phyloP scores from a whole-genome alignment of 805 yeast genomes.

The Starmerella riodocensis region DNA sequence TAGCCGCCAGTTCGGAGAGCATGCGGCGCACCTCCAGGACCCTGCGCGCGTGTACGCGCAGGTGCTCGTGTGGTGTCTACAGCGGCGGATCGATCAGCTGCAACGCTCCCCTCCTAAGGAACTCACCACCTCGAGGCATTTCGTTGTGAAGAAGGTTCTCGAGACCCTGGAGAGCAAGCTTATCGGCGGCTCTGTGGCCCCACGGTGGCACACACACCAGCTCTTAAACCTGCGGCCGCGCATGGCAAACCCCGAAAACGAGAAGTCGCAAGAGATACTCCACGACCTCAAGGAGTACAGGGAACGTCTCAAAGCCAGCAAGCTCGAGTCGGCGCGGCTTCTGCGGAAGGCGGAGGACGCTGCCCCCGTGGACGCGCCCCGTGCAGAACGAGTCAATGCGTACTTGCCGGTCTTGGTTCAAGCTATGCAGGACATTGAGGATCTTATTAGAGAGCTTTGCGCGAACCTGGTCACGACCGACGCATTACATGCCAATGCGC shows the following conservation, averaged over 20 bases:
- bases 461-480: not conserved
- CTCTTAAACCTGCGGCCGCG: conserved; percentile 5
- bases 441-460: not conserved
- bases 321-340: not conserved
- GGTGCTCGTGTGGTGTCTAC: conserved; percentile 17
- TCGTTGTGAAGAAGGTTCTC: not conserved
- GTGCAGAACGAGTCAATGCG: not conserved
- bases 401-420: not conserved
- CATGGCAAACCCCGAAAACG: conserved; percentile 8
- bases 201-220: not conserved
- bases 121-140: not conserved
- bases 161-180: conserved; percentile 2
- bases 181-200: not conserved
- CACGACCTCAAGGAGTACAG: not conserved
- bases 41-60: conserved; percentile 10
- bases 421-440: not conserved
- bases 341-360: not conserved
- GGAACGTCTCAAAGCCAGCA: not conserved
- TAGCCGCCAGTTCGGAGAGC: not conserved
- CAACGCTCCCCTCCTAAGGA: conserved; percentile 2
- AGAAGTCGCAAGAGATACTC: not conserved
- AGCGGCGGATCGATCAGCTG: conserved; percentile 6
- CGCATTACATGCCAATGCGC: not conserved
- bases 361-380: not conserved
- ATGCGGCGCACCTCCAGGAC: not conserved